Percentiles rank a stretch among this genome's conserved stretches.
These are phyloP conservation scores for Acacia confusa DNA, from an alignment of 306 rosid genomes.

Conservation along the genomic window DNA sequence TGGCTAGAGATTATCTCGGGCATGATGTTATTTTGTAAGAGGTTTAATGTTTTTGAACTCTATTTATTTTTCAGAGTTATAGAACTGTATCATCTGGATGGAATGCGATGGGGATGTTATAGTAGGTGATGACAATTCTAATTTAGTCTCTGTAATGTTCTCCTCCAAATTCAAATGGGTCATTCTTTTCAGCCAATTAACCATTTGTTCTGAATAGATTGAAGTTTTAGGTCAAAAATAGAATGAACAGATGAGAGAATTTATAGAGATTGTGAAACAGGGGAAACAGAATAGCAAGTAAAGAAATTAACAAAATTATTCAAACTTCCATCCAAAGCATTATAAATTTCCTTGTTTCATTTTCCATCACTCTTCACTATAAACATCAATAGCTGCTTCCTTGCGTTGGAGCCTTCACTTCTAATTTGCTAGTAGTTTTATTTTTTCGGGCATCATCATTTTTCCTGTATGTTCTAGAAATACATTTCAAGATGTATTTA, in stretches of 20 bases:
- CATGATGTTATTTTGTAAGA: slow-evolving; percentile 75
- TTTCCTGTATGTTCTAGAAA: neutral
- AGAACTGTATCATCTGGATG: slow-evolving; percentile 20
- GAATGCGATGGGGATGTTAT: slow-evolving; percentile 8
- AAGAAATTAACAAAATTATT: neutral
- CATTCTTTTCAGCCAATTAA: slow-evolving; percentile 5
- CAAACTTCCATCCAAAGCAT: neutral
- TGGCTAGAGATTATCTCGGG: slow-evolving; percentile 79
- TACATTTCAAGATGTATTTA: neutral
- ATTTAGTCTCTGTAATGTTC: neutral
- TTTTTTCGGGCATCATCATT: slow-evolving; percentile 20
- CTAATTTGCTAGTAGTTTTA: neutral
- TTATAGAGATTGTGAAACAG: neutral
- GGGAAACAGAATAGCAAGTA: neutral
- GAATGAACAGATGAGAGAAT: neutral
- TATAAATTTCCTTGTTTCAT: neutral
- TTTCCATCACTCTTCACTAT: neutral
- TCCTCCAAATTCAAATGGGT: neutral
- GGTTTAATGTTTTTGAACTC: slow-evolving; percentile 33
- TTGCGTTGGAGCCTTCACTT: neutral
- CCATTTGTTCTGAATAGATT: neutral
- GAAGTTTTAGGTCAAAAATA: neutral
- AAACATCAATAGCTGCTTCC: neutral
- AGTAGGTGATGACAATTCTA: neutral
- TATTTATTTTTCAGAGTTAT: slow-evolving; percentile 23